phyloP scores from a whole-genome alignment of 2,329 filamentous ascomycete genomes.

The Fusarium sp. region DNA sequence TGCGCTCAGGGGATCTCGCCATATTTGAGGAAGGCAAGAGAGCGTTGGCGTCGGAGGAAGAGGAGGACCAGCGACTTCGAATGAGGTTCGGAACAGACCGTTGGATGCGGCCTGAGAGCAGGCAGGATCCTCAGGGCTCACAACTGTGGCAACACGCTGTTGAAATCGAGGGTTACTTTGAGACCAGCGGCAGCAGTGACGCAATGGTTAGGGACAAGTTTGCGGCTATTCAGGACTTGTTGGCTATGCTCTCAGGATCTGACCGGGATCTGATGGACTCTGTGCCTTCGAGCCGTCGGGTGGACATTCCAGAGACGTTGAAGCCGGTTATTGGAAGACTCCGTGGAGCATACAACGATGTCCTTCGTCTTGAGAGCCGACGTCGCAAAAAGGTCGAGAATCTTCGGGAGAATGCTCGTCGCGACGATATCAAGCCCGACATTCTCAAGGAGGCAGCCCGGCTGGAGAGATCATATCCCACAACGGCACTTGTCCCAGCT shows the following conservation, averaged over 20 bases:
- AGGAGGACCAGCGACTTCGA: slow-evolving; percentile 82
- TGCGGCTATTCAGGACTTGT: slow-evolving; percentile 77
- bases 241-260: slow-evolving; percentile 81
- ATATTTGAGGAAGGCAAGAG: slow-evolving; percentile 87
- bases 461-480: slow-evolving; percentile 86
- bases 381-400: slow-evolving; percentile 83
- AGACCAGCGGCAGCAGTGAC: slow-evolving; percentile 68
- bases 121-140: slow-evolving; percentile 71
- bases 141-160: slow-evolving; percentile 80
- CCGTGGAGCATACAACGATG: slow-evolving; percentile 85
- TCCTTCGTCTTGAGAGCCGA: slow-evolving; percentile 83
- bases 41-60: slow-evolving; percentile 80
- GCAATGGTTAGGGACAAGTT: slow-evolving; percentile 80
- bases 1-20: slow-evolving; percentile 82
- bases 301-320: slow-evolving; percentile 82
- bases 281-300: slow-evolving; percentile 85
- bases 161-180: slow-evolving; percentile 90
- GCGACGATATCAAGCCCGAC: slow-evolving; percentile 89
- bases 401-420: slow-evolving; percentile 81
- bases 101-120: slow-evolving; percentile 80
- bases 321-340: slow-evolving; percentile 83
- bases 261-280: slow-evolving; percentile 87
- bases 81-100: slow-evolving; percentile 86
- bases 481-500: slow-evolving; percentile 84
- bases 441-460: slow-evolving; percentile 86